These are phyloP conservation scores for Cyclaneusma minus DNA, from an alignment of 2,329 filamentous ascomycete species.

Conservation along the genomic window DNA sequence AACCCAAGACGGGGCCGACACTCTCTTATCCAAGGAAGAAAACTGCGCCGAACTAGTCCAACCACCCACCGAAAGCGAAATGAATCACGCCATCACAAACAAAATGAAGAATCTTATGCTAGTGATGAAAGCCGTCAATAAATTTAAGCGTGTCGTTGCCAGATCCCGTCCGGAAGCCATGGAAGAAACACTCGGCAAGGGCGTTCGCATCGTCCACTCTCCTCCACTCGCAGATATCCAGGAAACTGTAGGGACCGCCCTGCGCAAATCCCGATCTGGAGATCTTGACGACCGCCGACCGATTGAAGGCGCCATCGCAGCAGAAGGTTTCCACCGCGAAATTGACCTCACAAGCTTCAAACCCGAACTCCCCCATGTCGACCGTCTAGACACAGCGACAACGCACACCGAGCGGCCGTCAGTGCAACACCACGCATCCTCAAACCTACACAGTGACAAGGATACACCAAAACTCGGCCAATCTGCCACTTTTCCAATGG, in stretches of 20 bases:
- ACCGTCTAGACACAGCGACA: slow-evolving; percentile 7
- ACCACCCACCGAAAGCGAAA: slow-evolving; percentile 75
- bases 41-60: slow-evolving; percentile 74
- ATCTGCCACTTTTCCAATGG: too few species aligned
- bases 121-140: slow-evolving; percentile 82
- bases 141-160: slow-evolving; percentile 65
- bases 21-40: slow-evolving; percentile 64
- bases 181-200: slow-evolving; percentile 42
- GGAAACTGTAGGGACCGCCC: slow-evolving; percentile 15
- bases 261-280: slow-evolving; percentile 29
- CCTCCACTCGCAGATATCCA: slow-evolving; percentile 34
- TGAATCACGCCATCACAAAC: slow-evolving; percentile 78
- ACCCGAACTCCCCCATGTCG: slow-evolving; percentile 7
- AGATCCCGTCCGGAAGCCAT: slow-evolving; percentile 34
- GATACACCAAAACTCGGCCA: too few species aligned
- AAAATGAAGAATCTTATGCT: slow-evolving; percentile 78
- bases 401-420: slow-evolving; percentile 5
- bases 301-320: slow-evolving; percentile 31
- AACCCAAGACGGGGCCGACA: slow-evolving; percentile 63
- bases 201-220: slow-evolving; percentile 39
- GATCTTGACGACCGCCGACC: slow-evolving; percentile 33
- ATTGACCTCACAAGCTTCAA: slow-evolving; percentile 16
- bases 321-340: slow-evolving; percentile 35
- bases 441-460: neutral
- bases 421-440: slow-evolving; percentile 1